phyloP scores from a whole-genome alignment of 169 alveolate genomes.

The Plasmodium inui region DNA sequence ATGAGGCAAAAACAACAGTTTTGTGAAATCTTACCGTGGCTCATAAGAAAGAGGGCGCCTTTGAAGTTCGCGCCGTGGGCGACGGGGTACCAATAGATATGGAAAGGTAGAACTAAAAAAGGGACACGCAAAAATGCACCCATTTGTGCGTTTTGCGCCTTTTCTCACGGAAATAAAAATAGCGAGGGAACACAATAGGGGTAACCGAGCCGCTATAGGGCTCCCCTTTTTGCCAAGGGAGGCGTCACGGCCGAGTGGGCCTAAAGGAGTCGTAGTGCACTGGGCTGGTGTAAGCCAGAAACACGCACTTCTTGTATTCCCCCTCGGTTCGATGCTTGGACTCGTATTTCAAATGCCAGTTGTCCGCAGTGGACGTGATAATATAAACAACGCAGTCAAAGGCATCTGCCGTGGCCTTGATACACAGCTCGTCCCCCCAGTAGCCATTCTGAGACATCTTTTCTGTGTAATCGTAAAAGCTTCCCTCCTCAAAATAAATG shows the following conservation, averaged over 20 bases:
- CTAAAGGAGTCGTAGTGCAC: slow-evolving; percentile 78
- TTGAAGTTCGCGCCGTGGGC: not conserved
- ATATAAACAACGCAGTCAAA: slow-evolving; percentile 81
- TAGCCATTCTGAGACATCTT: slow-evolving; percentile 78
- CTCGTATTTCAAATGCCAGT: slow-evolving; percentile 81
- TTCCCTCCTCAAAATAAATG: slow-evolving; percentile 71
- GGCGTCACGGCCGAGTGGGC: slow-evolving; percentile 55
- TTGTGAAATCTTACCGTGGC: not conserved
- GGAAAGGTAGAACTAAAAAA: not conserved
- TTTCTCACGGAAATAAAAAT: not conserved
- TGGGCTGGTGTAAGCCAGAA: slow-evolving; percentile 82
- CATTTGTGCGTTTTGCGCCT: not conserved
- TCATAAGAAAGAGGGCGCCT: not conserved
- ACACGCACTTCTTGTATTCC: slow-evolving; percentile 66
- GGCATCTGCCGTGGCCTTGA: slow-evolving; percentile 82
- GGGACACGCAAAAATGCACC: not conserved
- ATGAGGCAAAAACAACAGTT: not conserved
- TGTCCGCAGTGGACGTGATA: slow-evolving; percentile 77
- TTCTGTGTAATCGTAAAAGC: slow-evolving; percentile 51
- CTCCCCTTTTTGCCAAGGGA: not conserved
- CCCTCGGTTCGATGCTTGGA: slow-evolving; percentile 28
- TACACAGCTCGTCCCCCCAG: slow-evolving; percentile 84
- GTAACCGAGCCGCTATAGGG: not conserved
- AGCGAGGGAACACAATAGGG: not conserved
- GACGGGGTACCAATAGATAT: not conserved